Base-by-base conservation (phyloP, 805 yeast genomes). In the Schwanniomyces occidentalis region DNA sequence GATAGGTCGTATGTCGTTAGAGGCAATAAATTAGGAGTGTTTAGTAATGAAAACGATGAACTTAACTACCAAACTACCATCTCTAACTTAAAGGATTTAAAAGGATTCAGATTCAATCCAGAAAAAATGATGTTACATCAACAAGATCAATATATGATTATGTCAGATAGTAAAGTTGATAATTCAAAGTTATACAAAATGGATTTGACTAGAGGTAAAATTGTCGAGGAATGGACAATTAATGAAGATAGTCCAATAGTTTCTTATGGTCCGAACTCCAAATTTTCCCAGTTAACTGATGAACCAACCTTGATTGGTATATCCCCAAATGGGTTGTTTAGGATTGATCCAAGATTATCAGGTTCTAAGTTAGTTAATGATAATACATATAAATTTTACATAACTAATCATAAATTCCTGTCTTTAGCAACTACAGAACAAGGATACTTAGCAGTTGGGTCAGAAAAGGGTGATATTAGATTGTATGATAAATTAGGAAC, bases 171-270 rank as follows among this genome's bases (percentile, higher is more conserved):
- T 2, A 51, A 57, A 4, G 61, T 70, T 25, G 50, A 51, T 15
- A 52, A 53, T 10, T 62, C 69, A 27, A 70, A 65, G 19, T 54
- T 89, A 30, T 85, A 73, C 61, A 75, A 78, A 46, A 75, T 88
- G 88, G 96, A 89, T 62, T 59, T 89, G 31, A 84, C 76, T 51
- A 72, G 78, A 38, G 96, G 96, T 9, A 69, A 80, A 51, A 73
- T 89, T 34, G 83, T 89, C n/a, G 96, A 89, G 54, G 93, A 86
- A 52, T 89, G 95, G 93, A 63, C 72, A 22, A 69, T 84, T 14
- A 49, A 55, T 15, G 69, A 67, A 16, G 73, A 73, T 34, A 43
- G 70, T 6, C 68, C 78, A 13, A 66, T 81, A 18, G 75, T 73
- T 12, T 69, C 74, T 19, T 81, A 79, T 54, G 84, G 82, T 2